Conservation (phyloP, 257 asterid genomes). For the Handroanthus guayacan region DNA sequence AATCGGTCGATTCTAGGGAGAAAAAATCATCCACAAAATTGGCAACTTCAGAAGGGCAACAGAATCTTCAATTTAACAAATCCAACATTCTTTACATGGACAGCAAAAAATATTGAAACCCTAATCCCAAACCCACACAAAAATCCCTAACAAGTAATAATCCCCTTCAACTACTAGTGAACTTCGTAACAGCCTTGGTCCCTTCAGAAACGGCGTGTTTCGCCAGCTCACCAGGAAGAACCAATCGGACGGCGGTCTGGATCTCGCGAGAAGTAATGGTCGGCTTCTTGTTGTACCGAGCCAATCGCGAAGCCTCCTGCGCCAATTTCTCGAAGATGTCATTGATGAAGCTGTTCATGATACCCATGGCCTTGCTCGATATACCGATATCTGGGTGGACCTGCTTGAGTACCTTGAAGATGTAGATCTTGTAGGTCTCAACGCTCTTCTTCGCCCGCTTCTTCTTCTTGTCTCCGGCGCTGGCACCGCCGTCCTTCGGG, state of each 20-base stretch:
- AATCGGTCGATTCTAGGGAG: background rate
- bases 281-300: constrained; percentile 75
- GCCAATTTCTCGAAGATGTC: constrained; percentile 80
- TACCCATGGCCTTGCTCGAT: constrained; percentile 88
- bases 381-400: constrained; percentile 80
- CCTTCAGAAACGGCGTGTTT: constrained; percentile 79
- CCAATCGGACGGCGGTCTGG: constrained; percentile 71
- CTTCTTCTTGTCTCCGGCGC: constrained; percentile 67
- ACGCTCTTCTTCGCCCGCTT: constrained; percentile 59
- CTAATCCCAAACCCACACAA: background rate
- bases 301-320: constrained; percentile 66
- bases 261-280: constrained; percentile 78
- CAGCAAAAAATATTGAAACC: background rate
- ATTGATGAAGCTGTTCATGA: constrained; percentile 82
- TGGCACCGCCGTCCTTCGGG: constrained; percentile 46
- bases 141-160: background rate
- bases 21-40: background rate
- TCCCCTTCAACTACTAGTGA: constrained; percentile 54
- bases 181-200: constrained; percentile 75
- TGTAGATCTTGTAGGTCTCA: constrained; percentile 85
- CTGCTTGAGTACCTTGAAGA: constrained; percentile 76
- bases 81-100: background rate
- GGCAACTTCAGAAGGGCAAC: background rate
- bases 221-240: constrained; percentile 70
- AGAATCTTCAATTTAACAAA: background rate